Percentiles rank a stretch among this genome's conserved stretches.
Evolutionary conservation across 1,139 yeast species (phyloP).

Genomic region (Nakaseomyces uthaithaninus): DNA sequence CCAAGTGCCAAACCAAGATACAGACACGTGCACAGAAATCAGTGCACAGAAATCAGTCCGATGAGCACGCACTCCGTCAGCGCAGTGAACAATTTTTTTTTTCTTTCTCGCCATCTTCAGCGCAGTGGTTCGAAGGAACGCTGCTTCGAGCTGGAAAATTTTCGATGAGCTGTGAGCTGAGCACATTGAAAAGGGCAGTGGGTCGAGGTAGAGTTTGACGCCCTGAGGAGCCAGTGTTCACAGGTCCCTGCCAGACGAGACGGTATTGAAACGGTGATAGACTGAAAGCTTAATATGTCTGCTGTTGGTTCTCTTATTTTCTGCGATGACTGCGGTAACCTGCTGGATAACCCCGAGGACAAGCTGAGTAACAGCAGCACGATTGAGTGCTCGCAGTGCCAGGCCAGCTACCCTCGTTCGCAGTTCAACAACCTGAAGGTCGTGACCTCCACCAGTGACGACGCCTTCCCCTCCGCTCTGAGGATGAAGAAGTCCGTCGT

Average conservation of each 20-base stretch:
- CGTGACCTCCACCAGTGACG: constrained; percentile 70
- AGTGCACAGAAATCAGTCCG: no score
- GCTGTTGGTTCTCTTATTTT: constrained; percentile 92
- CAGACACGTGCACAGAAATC: not conserved
- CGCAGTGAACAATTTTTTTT: no score
- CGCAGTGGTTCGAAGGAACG: no score
- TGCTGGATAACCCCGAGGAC: constrained; percentile 47
- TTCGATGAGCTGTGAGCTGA: constrained; percentile 5
- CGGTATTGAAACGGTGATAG: no score
- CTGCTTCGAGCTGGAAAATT: no score
- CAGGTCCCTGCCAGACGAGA: no score
- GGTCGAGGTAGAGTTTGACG: no score
- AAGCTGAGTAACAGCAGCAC: constrained; percentile 36
- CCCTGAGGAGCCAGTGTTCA: no score
- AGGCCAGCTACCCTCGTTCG: constrained; percentile 46
- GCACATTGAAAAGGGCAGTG: no score
- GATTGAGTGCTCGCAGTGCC: constrained; percentile 62
- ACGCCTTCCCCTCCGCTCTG: constrained; percentile 86
- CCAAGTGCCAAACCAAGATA: no score
- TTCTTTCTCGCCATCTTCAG: not conserved
- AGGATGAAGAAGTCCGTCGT: constrained; percentile 81
- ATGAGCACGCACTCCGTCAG: no score
- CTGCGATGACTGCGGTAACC: constrained; percentile 88
- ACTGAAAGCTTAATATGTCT: constrained; percentile 61
- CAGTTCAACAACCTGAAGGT: constrained; percentile 75